Base-by-base conservation (phyloP, 352 stramenopile genomes). In the Phytophthora pistaciae region DNA sequence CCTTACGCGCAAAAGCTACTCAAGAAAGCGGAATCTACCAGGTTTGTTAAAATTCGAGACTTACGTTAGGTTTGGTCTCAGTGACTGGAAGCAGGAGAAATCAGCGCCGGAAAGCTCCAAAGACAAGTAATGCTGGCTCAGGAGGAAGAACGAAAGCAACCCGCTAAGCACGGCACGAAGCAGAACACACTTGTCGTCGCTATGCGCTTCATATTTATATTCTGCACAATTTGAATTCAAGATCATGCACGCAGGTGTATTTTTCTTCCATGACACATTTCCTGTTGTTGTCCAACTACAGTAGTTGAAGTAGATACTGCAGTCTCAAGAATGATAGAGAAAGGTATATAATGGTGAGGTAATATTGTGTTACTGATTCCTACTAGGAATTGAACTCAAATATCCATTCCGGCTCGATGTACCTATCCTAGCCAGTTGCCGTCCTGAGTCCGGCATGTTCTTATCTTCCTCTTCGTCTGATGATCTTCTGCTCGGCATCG, bases 1-100 rank as follows among this genome's bases (percentile, higher is more conserved):
- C 44, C 52, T 2, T 72, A 67, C 59, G 66, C 60, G 33, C 53
- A 74, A 55, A 65, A 73, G 27, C 33, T 73, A 14, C 56, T 73
- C 38, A 73, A 64, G 53, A 54, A 58, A 5, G 55, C 59, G 38
- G 66, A 49, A 11, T 42, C 64, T 14, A 1, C 18, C 8, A 49
- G 27, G 66, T 68, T 59, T 8, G 58, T 60, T 13, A 14, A 14
- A 8, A 40, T 21, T 20, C 46, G 25, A 48, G 6, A 20, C 21
- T 46, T 18, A 49, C 21, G 29, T 21, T 25, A 7, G 36, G 20
- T 44, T 58, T 27, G 10, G 36, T 16, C 59, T 3, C 10, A 55
- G 44, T 10, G 31, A 40, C 13, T 36, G 18, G 18, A 44, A 36
- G 42, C 7, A 31, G 11, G 40, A 63, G 14, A 69, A 63, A 8